Conservation (phyloP, 805 yeast genomes). For the Candida ascalaphidarum region DNA sequence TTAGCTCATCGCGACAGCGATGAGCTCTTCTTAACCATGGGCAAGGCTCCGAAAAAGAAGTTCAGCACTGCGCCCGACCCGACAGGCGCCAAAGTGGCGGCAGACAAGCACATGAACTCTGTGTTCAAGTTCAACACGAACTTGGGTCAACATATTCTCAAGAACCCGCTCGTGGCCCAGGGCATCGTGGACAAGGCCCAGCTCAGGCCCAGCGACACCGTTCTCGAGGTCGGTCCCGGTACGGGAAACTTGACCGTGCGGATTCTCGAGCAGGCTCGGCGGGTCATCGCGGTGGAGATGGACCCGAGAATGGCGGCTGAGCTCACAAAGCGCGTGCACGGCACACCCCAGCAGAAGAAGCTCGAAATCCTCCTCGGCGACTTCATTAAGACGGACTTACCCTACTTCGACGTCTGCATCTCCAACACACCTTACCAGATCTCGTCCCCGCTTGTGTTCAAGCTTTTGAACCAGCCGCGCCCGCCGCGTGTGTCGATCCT, state of each 20-base stretch:
- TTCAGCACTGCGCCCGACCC: conserved; percentile 39
- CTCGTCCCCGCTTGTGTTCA: conserved; percentile 93
- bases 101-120: conserved; percentile 62
- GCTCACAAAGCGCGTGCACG: conserved; percentile 92
- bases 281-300: conserved; percentile 95
- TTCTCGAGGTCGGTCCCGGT: conserved; percentile 97
- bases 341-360: conserved; percentile 89
- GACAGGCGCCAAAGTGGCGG: conserved; percentile 52
- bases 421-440: conserved; percentile 97
- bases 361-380: conserved; percentile 90
- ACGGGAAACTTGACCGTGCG: conserved; percentile 95
- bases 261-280: conserved; percentile 84
- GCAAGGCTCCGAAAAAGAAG: conserved; percentile 57
- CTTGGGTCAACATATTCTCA: conserved; percentile 93
- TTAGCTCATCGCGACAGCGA: too few species aligned
- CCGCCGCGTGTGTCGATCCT: conserved; percentile 94
- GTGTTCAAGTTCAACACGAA: conserved; percentile 97
- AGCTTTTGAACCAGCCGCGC: conserved; percentile 77
- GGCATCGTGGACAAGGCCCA: conserved; percentile 97
- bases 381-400: conserved; percentile 90
- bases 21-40: too few species aligned
- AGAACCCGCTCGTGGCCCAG: conserved; percentile 94
- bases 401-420: conserved; percentile 91
- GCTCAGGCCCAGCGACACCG: conserved; percentile 85
- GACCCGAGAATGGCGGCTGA: conserved; percentile 99